Base-by-base conservation (phyloP, 106 monocot genomes). In the Dendrobium nobile region DNA sequence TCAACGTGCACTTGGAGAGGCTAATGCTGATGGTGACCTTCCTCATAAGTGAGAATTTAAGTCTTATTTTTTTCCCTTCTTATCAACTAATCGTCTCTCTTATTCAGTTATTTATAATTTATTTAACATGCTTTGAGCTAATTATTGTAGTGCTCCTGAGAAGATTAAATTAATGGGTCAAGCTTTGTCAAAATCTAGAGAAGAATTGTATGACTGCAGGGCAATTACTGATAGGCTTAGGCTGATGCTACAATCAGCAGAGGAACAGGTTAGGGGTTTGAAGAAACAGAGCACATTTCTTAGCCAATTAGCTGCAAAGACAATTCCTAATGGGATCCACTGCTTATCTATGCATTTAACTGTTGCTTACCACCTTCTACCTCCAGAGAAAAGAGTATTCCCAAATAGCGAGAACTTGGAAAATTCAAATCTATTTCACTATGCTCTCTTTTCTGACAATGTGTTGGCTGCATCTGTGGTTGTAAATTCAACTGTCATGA, bases 391-490 rank as follows among this genome's bases (percentile, higher is more conserved):
- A 77, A 89, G 87, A 51, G 82, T 41, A 59, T 89, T 91, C 26
- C 91, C 89, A 27, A 83, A 77, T 79, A 87, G 84, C 61, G 87
- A 89, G 73, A 91, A 88, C 82, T 84, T 91, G 75, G 91, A 89
- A 82, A 81, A 91, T 58, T 77, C 89, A 31, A 80, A 85, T 67
- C 88, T 91, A 72, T 91, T 87, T 73, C 91, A 91, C 81, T 91
- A 89, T 85, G 91, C 91, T 2, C 88, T 91, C 81, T 91, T 91
- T 73, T 91, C 88, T 78, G 92, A 92, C 82, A 92, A 92, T 84
- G 92, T 92, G 2, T 82, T 92, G 76, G 92, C 92, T 81, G 89
- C 92, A 76, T 89, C 92, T 58, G 92, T 92, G 48, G 92, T 92
- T 43, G 89, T 92, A 61, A 92, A 92, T 81, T 92, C 92, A 77